These are phyloP conservation scores for Helenozyma baotianmanensis DNA, from an alignment of 805 yeast genomes.

Conservation along the genomic window DNA sequence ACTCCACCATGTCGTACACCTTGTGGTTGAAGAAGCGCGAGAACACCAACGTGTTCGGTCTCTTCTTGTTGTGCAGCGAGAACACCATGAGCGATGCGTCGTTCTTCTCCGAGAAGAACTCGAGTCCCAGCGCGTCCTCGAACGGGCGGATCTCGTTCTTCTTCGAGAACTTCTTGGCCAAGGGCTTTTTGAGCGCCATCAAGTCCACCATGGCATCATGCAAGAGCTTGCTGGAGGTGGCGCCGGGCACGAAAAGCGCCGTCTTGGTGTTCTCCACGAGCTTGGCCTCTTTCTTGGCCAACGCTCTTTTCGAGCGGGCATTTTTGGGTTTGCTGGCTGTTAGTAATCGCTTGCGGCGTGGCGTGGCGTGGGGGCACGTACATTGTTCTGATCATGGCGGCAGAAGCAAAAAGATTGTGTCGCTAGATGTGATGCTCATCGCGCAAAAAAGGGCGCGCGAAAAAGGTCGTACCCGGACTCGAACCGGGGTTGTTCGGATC, in stretches of 20 bases:
- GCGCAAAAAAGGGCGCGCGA: constrained; percentile 12
- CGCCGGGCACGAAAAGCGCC: constrained; percentile 89
- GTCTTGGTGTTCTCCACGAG: constrained; percentile 83
- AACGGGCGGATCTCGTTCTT: constrained; percentile 90
- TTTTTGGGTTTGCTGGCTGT: constrained; percentile 74
- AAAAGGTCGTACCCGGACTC: constrained; percentile 75
- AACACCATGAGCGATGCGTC: constrained; percentile 83
- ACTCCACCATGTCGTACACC: constrained; percentile 90
- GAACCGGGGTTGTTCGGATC: constrained; percentile 82
- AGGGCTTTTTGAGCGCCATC: constrained; percentile 87
- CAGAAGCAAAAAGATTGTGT: constrained; percentile 2
- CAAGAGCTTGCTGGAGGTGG: constrained; percentile 68
- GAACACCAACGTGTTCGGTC: constrained; percentile 88
- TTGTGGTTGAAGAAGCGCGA: constrained; percentile 86
- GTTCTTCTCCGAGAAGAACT: constrained; percentile 92
- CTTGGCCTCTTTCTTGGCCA: constrained; percentile 85
- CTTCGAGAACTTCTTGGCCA: constrained; percentile 77
- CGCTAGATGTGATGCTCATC: constrained; percentile 5
- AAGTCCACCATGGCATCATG: constrained; percentile 90
- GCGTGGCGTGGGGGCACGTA: constrained; percentile 16
- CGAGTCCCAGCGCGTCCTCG: constrained; percentile 80
- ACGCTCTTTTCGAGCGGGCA: constrained; percentile 92
- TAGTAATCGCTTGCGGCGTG: constrained; percentile 9
- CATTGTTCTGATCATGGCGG: constrained; percentile 35
- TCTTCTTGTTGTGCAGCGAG: constrained; percentile 77